A percentile compares a stretch with the other conserved stretches of the same genome.
Conservation (phyloP, 768 basidiomycete species). For the Mycena chlorophos region DNA sequence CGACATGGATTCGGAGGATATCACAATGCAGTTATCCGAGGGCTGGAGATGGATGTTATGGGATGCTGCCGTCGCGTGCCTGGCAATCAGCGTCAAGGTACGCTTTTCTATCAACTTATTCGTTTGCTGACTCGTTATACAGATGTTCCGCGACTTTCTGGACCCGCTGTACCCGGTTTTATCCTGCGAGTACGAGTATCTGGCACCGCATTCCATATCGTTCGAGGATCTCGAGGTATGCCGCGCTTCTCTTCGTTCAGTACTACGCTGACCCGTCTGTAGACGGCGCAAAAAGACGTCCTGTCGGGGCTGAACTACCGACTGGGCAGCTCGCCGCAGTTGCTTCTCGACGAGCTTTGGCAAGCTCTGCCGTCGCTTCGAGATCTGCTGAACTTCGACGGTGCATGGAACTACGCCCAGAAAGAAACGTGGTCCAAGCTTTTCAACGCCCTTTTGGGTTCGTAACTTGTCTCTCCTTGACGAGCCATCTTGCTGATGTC, state of each 20-base stretch:
- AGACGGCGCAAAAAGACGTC: constrained; percentile 61
- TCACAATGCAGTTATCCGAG: constrained; percentile 13
- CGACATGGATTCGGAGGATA: constrained; percentile 6
- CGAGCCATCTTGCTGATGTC: background rate
- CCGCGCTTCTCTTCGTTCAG: background rate
- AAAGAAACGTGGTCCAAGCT: constrained; percentile 51
- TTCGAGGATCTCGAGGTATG: constrained; percentile 57
- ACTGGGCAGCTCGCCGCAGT: constrained; percentile 55
- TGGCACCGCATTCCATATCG: constrained; percentile 49
- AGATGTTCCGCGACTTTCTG: constrained; percentile 68
- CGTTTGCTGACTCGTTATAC: constrained; percentile 5
- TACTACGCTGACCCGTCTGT: background rate
- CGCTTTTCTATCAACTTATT: background rate
- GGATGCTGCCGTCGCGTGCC: constrained; percentile 59
- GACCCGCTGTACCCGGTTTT: constrained; percentile 54
- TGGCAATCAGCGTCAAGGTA: constrained; percentile 66
- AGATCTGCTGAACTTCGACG: constrained; percentile 37
- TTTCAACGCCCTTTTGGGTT: constrained; percentile 44
- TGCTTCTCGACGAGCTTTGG: constrained; percentile 61
- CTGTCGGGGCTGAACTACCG: constrained; percentile 47
- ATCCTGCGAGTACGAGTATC: constrained; percentile 47
- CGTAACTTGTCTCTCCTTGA: constrained; percentile 21
- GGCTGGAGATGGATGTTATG: constrained; percentile 45
- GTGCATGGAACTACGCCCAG: constrained; percentile 49
- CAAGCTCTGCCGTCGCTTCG: constrained; percentile 53